Conservation (phyloP, 345 rosid species). For the Acer yangbiense region DNA sequence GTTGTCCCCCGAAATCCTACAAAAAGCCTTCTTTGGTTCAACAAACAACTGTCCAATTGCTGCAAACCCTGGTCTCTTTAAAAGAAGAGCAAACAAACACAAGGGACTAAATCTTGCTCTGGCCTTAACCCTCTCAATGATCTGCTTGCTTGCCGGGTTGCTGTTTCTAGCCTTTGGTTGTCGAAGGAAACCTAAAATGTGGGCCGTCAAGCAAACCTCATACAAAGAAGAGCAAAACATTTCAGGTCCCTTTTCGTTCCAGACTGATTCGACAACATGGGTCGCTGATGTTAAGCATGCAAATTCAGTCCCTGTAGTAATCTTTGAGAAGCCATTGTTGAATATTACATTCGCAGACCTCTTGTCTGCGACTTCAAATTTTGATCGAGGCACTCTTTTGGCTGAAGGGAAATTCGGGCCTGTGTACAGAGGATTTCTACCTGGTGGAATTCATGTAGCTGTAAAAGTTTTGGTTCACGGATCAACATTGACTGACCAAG, state of each 20-base stretch:
- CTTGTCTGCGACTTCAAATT: constrained; percentile 81
- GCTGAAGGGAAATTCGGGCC: constrained; percentile 96
- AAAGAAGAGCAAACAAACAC: constrained; percentile 43
- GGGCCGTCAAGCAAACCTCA: constrained; percentile 62
- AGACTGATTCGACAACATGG: constrained; percentile 92
- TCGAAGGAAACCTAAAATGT: constrained; percentile 52
- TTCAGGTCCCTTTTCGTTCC: constrained; percentile 88
- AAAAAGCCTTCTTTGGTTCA: constrained; percentile 62
- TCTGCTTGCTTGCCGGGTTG: constrained; percentile 64
- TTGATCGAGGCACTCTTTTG: constrained; percentile 82
- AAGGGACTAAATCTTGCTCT: constrained; percentile 64
- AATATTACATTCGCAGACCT: constrained; percentile 87
- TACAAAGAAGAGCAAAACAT: constrained; percentile 72
- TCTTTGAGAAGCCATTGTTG: constrained; percentile 89
- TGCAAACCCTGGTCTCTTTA: constrained; percentile 65
- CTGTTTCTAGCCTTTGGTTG: constrained; percentile 71
- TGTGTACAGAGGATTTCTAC: constrained; percentile 86
- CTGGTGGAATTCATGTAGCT: constrained; percentile 94
- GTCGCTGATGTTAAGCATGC: constrained; percentile 95
- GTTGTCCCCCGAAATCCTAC: constrained; percentile 46
- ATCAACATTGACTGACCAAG: constrained; percentile 84
- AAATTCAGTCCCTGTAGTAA: constrained; percentile 64
- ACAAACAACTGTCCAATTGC: constrained; percentile 85
- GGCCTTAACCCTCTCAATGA: constrained; percentile 63
- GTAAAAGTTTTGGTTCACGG: constrained; percentile 90